Percentiles rank a stretch among this genome's conserved stretches.
phyloP scores from a whole-genome alignment of 139 green algal genomes.

The Mychonastes homosphaera region DNA sequence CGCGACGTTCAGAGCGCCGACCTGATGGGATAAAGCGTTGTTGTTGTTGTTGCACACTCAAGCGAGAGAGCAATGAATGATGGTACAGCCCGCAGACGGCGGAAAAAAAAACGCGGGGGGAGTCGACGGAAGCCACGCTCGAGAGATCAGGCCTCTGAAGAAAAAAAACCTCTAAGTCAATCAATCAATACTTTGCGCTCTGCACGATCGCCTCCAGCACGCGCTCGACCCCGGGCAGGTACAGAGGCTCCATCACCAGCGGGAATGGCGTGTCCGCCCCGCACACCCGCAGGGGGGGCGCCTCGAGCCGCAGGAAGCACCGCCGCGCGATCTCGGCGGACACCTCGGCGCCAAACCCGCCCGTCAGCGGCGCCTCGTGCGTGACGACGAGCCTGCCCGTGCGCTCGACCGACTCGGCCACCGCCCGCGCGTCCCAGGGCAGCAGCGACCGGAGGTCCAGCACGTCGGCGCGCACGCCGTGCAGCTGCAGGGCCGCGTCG shows the following conservation, averaged over 20 bases:
- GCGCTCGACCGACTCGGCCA: conserved; percentile 33
- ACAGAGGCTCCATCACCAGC: conserved; percentile 63
- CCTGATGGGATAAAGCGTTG: too few relatives aligned
- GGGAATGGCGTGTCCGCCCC: conserved; percentile 89
- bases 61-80: too few relatives aligned
- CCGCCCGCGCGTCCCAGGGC: conserved; percentile 55
- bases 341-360: conserved; percentile 80
- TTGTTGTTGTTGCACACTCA: too few relatives aligned
- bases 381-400: conserved; percentile 68
- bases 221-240: conserved; percentile 51
- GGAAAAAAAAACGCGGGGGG: too few relatives aligned
- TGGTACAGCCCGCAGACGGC: too few relatives aligned
- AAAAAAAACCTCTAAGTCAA: too few relatives aligned
- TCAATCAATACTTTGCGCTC: conserved; percentile 27
- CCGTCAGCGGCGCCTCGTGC: conserved; percentile 81
- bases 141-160: too few relatives aligned
- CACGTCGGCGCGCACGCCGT: conserved; percentile 67
- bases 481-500: conserved; percentile 19
- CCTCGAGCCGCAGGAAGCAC: conserved; percentile 65
- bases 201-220: conserved; percentile 45
- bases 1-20: too few relatives aligned
- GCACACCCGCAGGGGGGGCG: conserved; percentile 60
- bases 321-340: conserved; percentile 44
- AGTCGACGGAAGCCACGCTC: too few relatives aligned
- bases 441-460: conserved; percentile 80